phyloP scores from a whole-genome alignment of 75 land plant species.

The Cryptomeria japonica region DNA sequence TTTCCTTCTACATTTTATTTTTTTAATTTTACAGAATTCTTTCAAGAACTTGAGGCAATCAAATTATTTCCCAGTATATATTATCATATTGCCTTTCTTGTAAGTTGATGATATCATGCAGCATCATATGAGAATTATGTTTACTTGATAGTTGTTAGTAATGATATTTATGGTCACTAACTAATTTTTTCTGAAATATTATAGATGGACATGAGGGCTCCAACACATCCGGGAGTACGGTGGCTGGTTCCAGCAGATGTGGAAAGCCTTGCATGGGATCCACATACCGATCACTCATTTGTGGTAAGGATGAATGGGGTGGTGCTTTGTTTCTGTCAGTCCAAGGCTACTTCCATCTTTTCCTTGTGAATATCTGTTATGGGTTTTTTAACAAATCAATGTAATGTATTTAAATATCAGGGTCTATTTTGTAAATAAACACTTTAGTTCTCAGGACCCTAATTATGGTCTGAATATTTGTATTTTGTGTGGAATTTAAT shows the following conservation, averaged over 20 bases:
- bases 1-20: not conserved
- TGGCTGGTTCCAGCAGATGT: slow-evolving; percentile 92
- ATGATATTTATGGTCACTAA: not conserved
- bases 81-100: not conserved
- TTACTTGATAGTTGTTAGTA: not conserved
- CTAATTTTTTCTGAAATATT: slow-evolving; percentile 1
- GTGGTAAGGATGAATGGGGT: slow-evolving; percentile 34
- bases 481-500: not conserved
- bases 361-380: not conserved
- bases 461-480: not conserved
- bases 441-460: not conserved
- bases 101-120: not conserved
- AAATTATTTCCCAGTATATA: not conserved
- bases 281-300: slow-evolving; percentile 77
- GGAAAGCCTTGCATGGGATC: slow-evolving; percentile 95
- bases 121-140: not conserved
- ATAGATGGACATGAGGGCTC: slow-evolving; percentile 79
- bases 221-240: slow-evolving; percentile 49
- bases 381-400: not conserved
- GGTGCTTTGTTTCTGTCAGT: not conserved
- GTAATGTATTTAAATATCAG: not conserved
- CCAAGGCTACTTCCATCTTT: not conserved
- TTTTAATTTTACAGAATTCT: not conserved
- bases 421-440: not conserved
- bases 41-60: not conserved